phyloP scores from a whole-genome alignment of 1,139 yeast species.

The Zygoascus hellenicus region DNA sequence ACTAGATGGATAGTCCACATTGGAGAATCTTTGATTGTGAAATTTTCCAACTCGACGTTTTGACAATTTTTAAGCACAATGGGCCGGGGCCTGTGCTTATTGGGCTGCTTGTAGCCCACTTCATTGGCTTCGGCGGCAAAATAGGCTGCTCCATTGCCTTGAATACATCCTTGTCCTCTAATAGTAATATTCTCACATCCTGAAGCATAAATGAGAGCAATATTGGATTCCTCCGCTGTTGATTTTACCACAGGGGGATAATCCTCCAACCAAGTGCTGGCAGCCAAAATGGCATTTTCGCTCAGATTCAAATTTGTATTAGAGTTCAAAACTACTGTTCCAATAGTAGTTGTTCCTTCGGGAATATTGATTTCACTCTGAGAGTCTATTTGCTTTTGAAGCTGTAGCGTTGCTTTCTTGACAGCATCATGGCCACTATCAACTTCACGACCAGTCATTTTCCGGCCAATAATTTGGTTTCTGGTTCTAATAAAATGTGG shows the following conservation, averaged over 20 bases:
- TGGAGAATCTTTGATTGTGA: conserved; percentile 8
- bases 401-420: background rate
- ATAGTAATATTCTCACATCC: conserved; percentile 7
- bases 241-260: conserved; percentile 6
- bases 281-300: conserved; percentile 8
- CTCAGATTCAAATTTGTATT: conserved; percentile 6
- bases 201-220: conserved; percentile 11
- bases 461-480: too few relatives aligned
- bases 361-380: background rate
- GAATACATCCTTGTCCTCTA: conserved; percentile 3
- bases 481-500: too few relatives aligned
- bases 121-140: conserved; percentile 10
- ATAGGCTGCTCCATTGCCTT: conserved; percentile 10
- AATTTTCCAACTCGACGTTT: conserved; percentile 3
- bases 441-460: too few relatives aligned
- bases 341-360: conserved; percentile 5
- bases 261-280: conserved; percentile 3
- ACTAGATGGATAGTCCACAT: conserved; percentile 15
- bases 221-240: conserved; percentile 10
- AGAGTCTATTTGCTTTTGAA: background rate
- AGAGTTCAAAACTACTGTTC: conserved; percentile 8
- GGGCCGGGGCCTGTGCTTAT: conserved; percentile 10
- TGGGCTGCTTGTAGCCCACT: conserved; percentile 11
- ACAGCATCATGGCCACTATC: background rate
- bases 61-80: conserved; percentile 12